Percentiles rank a stretch among this genome's conserved stretches.
Evolutionary conservation across 164 flowering plant species (phyloP).

Genomic region (Berberis vulgaris): DNA sequence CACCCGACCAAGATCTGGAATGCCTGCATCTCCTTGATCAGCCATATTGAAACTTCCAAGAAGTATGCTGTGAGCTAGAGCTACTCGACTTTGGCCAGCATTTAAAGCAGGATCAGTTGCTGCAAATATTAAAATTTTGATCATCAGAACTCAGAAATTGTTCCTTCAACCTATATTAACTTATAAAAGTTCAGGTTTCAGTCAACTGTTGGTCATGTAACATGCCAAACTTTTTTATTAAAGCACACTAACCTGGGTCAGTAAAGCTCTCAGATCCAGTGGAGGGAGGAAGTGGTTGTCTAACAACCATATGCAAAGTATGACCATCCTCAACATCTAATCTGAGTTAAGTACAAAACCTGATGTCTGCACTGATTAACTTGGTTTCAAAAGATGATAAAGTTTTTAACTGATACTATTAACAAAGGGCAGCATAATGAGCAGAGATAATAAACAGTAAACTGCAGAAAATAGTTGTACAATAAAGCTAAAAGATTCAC

Average conservation of each 20-base stretch:
- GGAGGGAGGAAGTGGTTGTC: conserved; percentile 58
- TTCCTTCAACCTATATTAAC: no score
- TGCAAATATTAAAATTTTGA: conserved; percentile 17
- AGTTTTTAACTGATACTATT: neutral
- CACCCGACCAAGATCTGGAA: conserved; percentile 72
- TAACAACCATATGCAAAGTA: conserved; percentile 87
- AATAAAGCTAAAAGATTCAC: no score
- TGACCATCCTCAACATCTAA: conserved; percentile 99
- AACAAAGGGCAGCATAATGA: neutral
- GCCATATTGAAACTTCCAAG: conserved; percentile 71
- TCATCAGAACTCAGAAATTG: neutral
- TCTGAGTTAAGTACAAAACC: conserved; percentile 24
- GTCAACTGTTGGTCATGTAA: neutral
- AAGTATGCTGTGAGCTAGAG: conserved; percentile 48
- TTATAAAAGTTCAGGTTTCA: no score
- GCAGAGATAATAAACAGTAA: no score
- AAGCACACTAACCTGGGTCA: conserved; percentile 41
- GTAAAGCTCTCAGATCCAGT: conserved; percentile 26
- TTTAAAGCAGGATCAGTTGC: conserved; percentile 41
- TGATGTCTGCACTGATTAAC: conserved; percentile 4
- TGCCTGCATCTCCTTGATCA: conserved; percentile 64
- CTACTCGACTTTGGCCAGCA: conserved; percentile 26
- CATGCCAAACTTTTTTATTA: neutral
- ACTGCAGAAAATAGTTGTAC: no score
- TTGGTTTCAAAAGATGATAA: neutral